These are phyloP conservation scores for Boletus subcaerulescens DNA, from an alignment of 768 basidiomycete species.

Conservation along the genomic window DNA sequence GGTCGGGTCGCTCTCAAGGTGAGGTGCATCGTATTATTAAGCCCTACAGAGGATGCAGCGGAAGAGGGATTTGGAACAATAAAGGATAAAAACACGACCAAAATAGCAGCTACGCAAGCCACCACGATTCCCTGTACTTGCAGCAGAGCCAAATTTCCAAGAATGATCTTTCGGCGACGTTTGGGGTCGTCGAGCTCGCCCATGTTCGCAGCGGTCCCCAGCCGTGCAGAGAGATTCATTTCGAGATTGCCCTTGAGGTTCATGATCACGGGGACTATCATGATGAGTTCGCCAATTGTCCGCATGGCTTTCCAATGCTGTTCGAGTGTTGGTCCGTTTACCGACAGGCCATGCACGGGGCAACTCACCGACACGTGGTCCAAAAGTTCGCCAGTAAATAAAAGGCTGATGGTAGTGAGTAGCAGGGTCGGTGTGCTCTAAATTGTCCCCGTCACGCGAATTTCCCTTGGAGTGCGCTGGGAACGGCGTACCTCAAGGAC, in stretches of 20 bases:
- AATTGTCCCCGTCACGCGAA: conserved; percentile 1
- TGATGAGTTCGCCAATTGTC: conserved; percentile 90
- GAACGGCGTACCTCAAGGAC: conserved; percentile 61
- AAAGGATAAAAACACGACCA: conserved; percentile 71
- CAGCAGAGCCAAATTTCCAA: conserved; percentile 81
- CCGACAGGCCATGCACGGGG: conserved; percentile 1
- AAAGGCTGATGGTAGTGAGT: conserved; percentile 75
- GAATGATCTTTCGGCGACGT: conserved; percentile 60
- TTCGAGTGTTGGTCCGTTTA: conserved; percentile 2
- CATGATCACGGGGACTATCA: conserved; percentile 90
- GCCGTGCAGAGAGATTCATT: conserved; percentile 95
- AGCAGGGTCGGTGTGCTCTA: conserved; percentile 88
- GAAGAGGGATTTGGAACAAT: conserved; percentile 43
- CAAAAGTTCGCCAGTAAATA: conserved; percentile 89
- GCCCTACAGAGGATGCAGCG: conserved; percentile 1
- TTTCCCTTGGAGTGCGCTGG: not conserved
- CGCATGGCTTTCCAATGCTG: conserved; percentile 89
- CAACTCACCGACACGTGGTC: conserved; percentile 78
- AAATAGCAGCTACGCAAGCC: conserved; percentile 78
- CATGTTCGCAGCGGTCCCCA: conserved; percentile 93
- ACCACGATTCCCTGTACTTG: conserved; percentile 94
- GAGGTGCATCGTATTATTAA: conserved; percentile 14
- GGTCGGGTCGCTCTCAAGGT: conserved; percentile 20
- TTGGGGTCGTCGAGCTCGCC: conserved; percentile 80
- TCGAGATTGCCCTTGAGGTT: conserved; percentile 99